Conservation (phyloP, 164 flowering plant genomes). For the Platanus orientalis region DNA sequence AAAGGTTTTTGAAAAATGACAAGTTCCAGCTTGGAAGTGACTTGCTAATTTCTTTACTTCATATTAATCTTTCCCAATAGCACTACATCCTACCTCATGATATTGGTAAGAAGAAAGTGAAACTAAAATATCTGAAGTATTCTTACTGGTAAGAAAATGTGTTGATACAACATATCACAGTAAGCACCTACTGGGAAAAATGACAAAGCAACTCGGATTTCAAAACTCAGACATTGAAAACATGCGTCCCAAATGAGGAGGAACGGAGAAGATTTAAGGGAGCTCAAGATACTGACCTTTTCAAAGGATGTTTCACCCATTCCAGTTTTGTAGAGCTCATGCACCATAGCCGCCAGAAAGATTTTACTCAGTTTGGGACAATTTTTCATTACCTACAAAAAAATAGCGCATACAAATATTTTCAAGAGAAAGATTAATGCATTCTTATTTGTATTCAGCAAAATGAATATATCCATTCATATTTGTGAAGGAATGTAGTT, state of each 20-base stretch:
- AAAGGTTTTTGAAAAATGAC: no score
- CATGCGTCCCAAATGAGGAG: neutral
- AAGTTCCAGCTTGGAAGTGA: neutral
- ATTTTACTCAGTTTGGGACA: slow-evolving; percentile 76
- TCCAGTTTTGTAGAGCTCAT: slow-evolving; percentile 88
- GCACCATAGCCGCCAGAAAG: slow-evolving; percentile 85
- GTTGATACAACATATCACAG: neutral
- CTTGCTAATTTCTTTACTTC: neutral
- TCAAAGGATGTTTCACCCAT: slow-evolving; percentile 91
- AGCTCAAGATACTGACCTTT: slow-evolving; percentile 44
- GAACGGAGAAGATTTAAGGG: neutral
- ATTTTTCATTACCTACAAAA: slow-evolving; percentile 67
- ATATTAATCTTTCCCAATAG: no score
- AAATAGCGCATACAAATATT: neutral
- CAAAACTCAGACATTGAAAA: neutral
- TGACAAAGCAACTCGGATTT: neutral
- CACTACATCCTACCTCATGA: neutral
- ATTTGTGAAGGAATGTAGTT: no score
- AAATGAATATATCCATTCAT: no score
- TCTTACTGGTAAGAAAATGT: no score
- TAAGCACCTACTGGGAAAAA: neutral
- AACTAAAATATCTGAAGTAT: neutral
- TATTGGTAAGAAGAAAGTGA: neutral
- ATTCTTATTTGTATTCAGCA: no score
- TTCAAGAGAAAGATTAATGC: no score